Conservation (phyloP, 257 asterid species). For the Solanum sejunctum region DNA sequence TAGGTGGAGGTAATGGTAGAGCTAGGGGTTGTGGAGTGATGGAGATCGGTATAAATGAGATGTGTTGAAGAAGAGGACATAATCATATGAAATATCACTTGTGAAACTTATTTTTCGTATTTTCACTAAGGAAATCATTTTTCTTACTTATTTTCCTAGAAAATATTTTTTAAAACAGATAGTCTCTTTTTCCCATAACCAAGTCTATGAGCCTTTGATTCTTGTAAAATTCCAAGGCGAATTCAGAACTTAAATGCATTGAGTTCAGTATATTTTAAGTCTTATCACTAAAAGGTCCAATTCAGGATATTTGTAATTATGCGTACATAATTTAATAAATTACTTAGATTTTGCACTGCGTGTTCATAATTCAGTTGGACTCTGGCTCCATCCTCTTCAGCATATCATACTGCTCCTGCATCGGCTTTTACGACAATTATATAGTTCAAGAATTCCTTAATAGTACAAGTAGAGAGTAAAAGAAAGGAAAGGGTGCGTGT, state of each 20-base stretch:
- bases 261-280: not conserved
- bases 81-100: no score
- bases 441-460: not conserved
- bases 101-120: no score
- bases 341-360: no score
- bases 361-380: no score
- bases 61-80: no score
- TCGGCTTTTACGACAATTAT: not conserved
- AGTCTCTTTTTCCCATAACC: not conserved
- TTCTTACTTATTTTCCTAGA: no score
- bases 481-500: not conserved
- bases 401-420: not conserved
- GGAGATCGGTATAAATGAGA: no score
- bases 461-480: not conserved
- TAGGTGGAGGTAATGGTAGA: no score
- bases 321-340: not conserved
- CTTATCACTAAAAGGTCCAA: not conserved
- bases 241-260: not conserved
- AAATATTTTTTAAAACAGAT: no score
- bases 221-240: not conserved
- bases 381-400: not conserved
- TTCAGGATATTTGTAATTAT: not conserved
- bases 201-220: not conserved
- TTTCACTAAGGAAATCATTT: no score
- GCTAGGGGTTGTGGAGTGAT: no score